Base-by-base conservation (phyloP, 805 yeast genomes). In the Pichia nanzhaoensis region DNA sequence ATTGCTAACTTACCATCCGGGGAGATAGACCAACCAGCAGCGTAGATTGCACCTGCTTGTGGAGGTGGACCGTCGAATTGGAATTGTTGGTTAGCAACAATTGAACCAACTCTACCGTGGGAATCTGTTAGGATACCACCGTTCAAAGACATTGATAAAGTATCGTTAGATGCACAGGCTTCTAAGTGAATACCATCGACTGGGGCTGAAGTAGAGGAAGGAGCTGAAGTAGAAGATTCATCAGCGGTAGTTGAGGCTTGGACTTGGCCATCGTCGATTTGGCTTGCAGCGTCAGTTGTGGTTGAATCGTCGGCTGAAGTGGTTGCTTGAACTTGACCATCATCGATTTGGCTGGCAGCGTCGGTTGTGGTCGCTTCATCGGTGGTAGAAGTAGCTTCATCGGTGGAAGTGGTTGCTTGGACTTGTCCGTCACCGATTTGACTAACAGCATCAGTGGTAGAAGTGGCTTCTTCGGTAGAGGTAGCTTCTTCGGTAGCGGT, bases 51-150 rank as follows among this genome's bases (percentile, higher is more conserved):
- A 64, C 77, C 77, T 46, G 76, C 81, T 66, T 77, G 82, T 48
- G 81, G 81, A 63, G 80, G 80, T 41, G 80, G 80, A 58, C 81
- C 81, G 58, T 77, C 82, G 54, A 77, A 77, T 66, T 77, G 82
- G 75, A 77, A 76, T 65, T 77, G 82, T 67, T 77, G 69, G 74
- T 75, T 75, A 48, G 80, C 78, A 52, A 75, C 80, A 62, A 75
- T 75, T 36, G 80, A 73, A 54, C 80, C 80, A 51, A 75, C 64
- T 71, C 80, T 73, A 49, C 77, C 77, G 42, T 58, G 45, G 24
- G 68, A 49, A 53, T 75, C 80, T n/a, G 61, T 70, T 58, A 76
- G 67, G 42, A 70, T 56, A 42, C 71, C 60, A 39, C 53, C 63
- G 37, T 63, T 55, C 57, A 76, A 67, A 14, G 64, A 58, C 67